Evolutionary conservation across 305 asterid genomes (phyloP).

Genomic region (Fraxinus sp.): DNA sequence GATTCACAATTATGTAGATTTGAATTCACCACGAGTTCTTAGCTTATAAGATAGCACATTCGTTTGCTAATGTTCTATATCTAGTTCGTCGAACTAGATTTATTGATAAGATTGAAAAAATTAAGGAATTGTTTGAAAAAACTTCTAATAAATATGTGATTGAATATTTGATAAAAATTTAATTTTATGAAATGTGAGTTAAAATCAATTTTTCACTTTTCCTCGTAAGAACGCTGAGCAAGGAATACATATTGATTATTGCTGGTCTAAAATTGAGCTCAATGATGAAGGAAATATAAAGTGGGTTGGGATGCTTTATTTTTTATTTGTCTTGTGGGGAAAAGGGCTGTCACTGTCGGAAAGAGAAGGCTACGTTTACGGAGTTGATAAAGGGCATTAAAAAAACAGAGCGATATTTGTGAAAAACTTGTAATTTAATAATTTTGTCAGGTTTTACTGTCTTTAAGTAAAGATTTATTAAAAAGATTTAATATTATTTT

Average conservation of each 20-base stretch:
- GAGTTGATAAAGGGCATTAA: neutral
- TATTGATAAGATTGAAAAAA: neutral
- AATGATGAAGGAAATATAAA: neutral
- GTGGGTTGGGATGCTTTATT: neutral
- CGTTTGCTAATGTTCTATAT: neutral
- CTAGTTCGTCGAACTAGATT: neutral
- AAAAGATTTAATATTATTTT: no score
- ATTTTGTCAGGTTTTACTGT: neutral
- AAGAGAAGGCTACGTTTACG: neutral
- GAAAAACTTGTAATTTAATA: neutral
- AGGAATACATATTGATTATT: neutral
- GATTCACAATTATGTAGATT: neutral
- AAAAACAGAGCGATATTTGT: neutral
- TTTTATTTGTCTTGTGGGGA: neutral
- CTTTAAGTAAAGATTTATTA: neutral
- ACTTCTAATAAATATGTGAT: neutral
- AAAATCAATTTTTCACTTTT: neutral
- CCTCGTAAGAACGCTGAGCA: neutral
- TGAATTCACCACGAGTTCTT: neutral
- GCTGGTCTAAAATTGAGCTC: neutral
- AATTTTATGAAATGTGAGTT: neutral
- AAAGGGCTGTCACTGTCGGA: neutral
- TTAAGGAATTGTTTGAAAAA: neutral
- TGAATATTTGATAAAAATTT: no score
- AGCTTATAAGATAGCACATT: neutral